Conservation (phyloP, 2,329 filamentous ascomycete species). For the Aureobasidium sp. region DNA sequence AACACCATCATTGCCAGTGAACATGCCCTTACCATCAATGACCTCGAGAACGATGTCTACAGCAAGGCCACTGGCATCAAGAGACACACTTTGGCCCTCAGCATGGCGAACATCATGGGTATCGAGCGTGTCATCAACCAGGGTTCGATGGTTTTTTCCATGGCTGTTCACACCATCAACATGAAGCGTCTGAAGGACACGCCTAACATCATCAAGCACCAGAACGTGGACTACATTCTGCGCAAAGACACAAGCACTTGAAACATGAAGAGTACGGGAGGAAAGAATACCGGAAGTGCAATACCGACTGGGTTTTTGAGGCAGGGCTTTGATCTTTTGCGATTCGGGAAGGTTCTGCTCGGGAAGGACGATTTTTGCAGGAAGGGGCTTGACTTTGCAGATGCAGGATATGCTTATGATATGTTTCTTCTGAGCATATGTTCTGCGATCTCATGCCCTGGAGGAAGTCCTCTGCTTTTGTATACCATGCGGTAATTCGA, state of each 20-base stretch:
- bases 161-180: neutral
- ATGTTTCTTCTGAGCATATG: neutral
- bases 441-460: neutral
- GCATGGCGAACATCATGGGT: neutral
- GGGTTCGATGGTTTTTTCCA: neutral
- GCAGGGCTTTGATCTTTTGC: neutral
- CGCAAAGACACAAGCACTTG: neutral
- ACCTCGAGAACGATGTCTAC: neutral
- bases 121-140: neutral
- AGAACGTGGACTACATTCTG: neutral
- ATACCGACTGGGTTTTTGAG: neutral
- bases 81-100: neutral
- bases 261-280: neutral
- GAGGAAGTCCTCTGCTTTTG: neutral
- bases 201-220: neutral
- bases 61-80: neutral
- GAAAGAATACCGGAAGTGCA: neutral
- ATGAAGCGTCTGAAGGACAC: neutral
- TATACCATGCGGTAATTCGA: neutral
- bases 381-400: neutral
- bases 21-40: neutral
- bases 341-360: neutral
- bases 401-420: neutral
- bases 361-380: neutral
- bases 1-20: neutral